phyloP scores from a whole-genome alignment of 1,284 basidiomycete genomes.

The Melampsora larici-populina region DNA sequence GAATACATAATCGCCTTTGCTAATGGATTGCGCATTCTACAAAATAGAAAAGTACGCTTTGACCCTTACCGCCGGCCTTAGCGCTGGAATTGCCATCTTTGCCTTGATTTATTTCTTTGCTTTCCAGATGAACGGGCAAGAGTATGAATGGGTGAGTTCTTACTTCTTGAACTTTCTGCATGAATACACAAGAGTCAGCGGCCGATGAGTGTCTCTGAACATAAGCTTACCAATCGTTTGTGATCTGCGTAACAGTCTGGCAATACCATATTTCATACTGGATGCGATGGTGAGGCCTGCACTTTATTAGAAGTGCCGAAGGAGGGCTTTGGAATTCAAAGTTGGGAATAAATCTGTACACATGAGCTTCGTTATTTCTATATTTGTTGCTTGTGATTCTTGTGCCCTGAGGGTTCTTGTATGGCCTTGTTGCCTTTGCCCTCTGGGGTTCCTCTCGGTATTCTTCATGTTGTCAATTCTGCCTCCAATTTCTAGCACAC shows the following conservation, averaged over 20 bases:
- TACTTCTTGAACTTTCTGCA: not conserved
- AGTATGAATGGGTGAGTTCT: slow-evolving; percentile 30
- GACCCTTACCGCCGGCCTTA: slow-evolving; percentile 34
- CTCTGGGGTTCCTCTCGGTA: no score
- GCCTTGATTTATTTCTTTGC: slow-evolving; percentile 40
- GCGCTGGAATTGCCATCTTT: slow-evolving; percentile 35
- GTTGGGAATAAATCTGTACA: not conserved
- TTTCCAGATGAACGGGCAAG: slow-evolving; percentile 32
- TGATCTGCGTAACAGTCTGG: not conserved
- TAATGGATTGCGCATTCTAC: not conserved
- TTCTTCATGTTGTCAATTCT: no score
- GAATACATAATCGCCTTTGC: no score
- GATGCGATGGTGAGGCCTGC: slow-evolving; percentile 24
- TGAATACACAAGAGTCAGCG: no score
- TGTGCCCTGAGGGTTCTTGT: no score
- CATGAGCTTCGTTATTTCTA: no score
- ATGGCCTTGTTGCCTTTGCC: no score
- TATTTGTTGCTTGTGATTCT: no score
- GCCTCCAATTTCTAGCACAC: no score
- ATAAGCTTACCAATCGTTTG: not conserved
- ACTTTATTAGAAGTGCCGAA: slow-evolving; percentile 9
- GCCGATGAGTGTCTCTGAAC: no score
- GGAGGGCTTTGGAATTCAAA: not conserved
- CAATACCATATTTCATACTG: slow-evolving; percentile 3
- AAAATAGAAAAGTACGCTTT: slow-evolving; percentile 41